These are phyloP conservation scores for Vanrija sp. DNA, from an alignment of 1,284 basidiomycete genomes.

Conservation along the genomic window DNA sequence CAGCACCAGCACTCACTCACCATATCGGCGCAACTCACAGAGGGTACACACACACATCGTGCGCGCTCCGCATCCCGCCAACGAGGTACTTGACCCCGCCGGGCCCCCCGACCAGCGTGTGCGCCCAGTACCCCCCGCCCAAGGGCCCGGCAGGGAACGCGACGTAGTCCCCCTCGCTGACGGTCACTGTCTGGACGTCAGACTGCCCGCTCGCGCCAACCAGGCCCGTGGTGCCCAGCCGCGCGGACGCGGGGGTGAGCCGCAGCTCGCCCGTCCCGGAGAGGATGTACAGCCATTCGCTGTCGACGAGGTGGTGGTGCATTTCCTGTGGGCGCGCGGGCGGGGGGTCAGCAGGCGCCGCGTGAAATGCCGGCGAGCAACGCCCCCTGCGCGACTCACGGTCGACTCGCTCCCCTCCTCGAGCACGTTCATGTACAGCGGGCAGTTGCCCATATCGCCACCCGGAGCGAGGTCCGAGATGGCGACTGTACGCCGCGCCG, in stretches of 20 bases:
- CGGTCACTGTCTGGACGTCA: constrained; percentile 4
- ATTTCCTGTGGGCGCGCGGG: constrained; percentile 10
- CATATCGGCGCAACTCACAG: too few species aligned
- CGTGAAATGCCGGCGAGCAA: neutral
- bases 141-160: constrained; percentile 15
- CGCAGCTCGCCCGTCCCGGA: constrained; percentile 14
- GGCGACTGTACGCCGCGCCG: constrained; percentile 4
- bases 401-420: constrained; percentile 20
- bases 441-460: neutral
- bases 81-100: constrained; percentile 26
- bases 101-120: constrained; percentile 17
- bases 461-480: constrained; percentile 23
- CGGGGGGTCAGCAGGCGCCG: too few species aligned
- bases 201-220: neutral
- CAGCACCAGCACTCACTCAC: too few species aligned
- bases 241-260: constrained; percentile 4
- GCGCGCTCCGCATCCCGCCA: constrained; percentile 18
- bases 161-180: constrained; percentile 25
- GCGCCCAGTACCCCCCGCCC: constrained; percentile 15
- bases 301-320: constrained; percentile 25
- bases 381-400: constrained; percentile 15
- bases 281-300: constrained; percentile 32
- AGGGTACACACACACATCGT: constrained; percentile 28
- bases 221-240: neutral
- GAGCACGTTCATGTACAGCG: neutral